Percentiles rank a stretch among this genome's conserved stretches.
Conservation (phyloP, 1,139 yeast species). For the Kodamaea plutei region DNA sequence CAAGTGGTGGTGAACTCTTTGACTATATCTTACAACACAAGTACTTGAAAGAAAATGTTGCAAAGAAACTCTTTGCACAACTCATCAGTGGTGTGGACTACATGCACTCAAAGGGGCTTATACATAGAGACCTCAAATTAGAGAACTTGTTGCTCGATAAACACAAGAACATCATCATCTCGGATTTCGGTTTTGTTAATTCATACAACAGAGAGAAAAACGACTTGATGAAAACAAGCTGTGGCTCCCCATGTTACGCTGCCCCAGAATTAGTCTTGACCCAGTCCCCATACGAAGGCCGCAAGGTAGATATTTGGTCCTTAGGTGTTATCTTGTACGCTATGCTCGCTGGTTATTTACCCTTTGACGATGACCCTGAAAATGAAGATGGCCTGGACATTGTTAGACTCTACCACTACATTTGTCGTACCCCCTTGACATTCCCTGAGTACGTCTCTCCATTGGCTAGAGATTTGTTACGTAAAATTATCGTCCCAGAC, state of each 20-base stretch:
- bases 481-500: slow-evolving; percentile 80
- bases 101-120: slow-evolving; percentile 78
- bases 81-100: slow-evolving; percentile 90
- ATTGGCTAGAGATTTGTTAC: slow-evolving; percentile 81
- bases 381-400: slow-evolving; percentile 97
- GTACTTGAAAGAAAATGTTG: slow-evolving; percentile 78
- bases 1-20: slow-evolving; percentile 95
- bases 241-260: slow-evolving; percentile 98
- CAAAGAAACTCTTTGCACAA: slow-evolving; percentile 88
- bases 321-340: slow-evolving; percentile 94
- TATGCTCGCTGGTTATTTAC: slow-evolving; percentile 95
- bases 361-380: slow-evolving; percentile 95
- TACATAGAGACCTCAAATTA: slow-evolving; percentile 75
- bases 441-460: slow-evolving; percentile 95
- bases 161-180: slow-evolving; percentile 72
- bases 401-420: slow-evolving; percentile 84
- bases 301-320: slow-evolving; percentile 95
- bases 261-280: slow-evolving; percentile 95
- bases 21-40: slow-evolving; percentile 87
- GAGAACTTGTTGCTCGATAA: slow-evolving; percentile 72
- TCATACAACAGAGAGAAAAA: slow-evolving; percentile 61
- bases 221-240: slow-evolving; percentile 89
- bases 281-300: slow-evolving; percentile 84
- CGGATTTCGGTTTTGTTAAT: slow-evolving; percentile 91
- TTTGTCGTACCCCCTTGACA: slow-evolving; percentile 84